Conservation (phyloP, 108 stramenopile species). For the Fistulifera pelliculosa region DNA sequence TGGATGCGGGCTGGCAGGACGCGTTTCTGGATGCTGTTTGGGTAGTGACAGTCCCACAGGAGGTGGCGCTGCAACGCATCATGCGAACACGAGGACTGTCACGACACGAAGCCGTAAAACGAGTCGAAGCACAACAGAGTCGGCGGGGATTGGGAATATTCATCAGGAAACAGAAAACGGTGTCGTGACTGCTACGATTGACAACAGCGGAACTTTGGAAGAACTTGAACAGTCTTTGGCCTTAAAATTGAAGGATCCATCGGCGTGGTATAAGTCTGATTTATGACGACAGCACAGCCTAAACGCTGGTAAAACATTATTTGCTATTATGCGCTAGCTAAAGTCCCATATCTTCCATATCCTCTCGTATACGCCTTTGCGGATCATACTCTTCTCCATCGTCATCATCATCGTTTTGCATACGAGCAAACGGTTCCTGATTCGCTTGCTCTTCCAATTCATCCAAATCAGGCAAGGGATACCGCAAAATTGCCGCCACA, state of each 20-base stretch:
- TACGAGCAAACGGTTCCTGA: not conserved
- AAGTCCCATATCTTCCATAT: conserved; percentile 74
- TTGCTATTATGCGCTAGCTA: too few species aligned
- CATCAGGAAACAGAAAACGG: conserved; percentile 36
- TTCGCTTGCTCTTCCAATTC: conserved; percentile 63
- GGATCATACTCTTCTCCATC: conserved; percentile 40
- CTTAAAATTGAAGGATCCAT: not conserved
- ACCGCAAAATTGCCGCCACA: conserved; percentile 90
- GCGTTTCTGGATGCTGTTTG: conserved; percentile 74
- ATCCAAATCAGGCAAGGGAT: conserved; percentile 80
- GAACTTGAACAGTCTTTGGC: conserved; percentile 13
- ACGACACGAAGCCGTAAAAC: conserved; percentile 44
- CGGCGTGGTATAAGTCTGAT: not conserved
- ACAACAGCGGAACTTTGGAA: conserved; percentile 39
- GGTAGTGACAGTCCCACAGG: conserved; percentile 43
- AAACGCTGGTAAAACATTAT: too few species aligned
- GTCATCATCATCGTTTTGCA: conserved; percentile 19
- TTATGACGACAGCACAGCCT: too few species aligned
- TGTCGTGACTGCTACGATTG: conserved; percentile 54
- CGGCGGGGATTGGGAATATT: conserved; percentile 54
- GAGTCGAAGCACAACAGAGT: conserved; percentile 53
- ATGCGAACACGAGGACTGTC: conserved; percentile 47
- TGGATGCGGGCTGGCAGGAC: conserved; percentile 69
- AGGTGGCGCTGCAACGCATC: conserved; percentile 45
- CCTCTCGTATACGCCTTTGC: conserved; percentile 48